Percentiles rank a stretch among this genome's conserved stretches.
Evolutionary conservation across 768 basidiomycete genomes (phyloP).

Genomic region (Lactarius sp.): DNA sequence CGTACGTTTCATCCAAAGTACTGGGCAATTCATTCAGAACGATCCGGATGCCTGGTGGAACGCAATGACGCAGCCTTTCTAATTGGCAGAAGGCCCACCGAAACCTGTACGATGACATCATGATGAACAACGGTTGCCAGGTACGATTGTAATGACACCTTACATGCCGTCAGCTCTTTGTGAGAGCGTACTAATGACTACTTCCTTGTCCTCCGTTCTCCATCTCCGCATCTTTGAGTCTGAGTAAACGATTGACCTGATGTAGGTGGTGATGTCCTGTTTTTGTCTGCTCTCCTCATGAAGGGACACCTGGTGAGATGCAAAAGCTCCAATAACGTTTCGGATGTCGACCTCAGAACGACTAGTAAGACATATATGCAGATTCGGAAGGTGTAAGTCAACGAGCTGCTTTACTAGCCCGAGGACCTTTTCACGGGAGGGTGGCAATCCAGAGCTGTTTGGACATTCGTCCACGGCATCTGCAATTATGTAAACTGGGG

Average conservation of each 20-base stretch:
- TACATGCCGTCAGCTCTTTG: conserved; percentile 3
- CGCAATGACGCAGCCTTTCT: not conserved
- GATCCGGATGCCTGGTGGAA: not conserved
- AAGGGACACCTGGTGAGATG: not conserved
- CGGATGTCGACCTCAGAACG: conserved; percentile 1
- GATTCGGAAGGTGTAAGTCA: not conserved
- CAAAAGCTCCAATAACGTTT: not conserved
- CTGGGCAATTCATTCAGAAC: not conserved
- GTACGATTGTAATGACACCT: not conserved
- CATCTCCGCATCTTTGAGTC: conserved; percentile 2
- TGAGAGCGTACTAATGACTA: conserved; percentile 3
- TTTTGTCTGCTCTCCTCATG: not conserved
- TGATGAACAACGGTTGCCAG: no score
- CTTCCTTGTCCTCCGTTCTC: not conserved
- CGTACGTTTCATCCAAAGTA: not conserved
- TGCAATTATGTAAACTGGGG: no score
- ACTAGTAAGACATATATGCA: conserved; percentile 2
- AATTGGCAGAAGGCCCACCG: conserved; percentile 1
- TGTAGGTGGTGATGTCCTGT: not conserved
- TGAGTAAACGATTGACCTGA: not conserved
- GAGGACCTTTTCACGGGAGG: conserved; percentile 2
- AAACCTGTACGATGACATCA: not conserved
- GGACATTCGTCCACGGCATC: no score
- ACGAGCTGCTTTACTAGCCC: not conserved
- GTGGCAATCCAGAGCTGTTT: not conserved